Base-by-base conservation (phyloP, 257 asterid species). In the Haberlea rhodopensis region DNA sequence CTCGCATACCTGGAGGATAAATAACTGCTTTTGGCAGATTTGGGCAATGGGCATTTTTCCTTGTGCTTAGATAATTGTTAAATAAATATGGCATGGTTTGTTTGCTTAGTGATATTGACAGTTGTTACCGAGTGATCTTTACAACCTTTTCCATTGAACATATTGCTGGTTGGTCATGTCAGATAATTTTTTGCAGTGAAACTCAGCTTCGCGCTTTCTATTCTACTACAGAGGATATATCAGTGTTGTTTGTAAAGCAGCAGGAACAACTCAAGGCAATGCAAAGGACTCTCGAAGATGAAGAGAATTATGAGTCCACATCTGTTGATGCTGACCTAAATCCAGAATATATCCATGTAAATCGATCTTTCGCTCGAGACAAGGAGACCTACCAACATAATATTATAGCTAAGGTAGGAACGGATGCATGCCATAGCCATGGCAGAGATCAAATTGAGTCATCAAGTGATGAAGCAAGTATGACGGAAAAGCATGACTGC, bases 161-260 rank as follows among this genome's bases (percentile, higher is more conserved):
- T 52, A 23, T 59, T 70, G 61, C 54, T 63, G 57, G 43, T 32
- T 34, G 45, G 15, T 69, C 28, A 73, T 58, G 28, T 23, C 26
- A 18, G 18, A 23, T 63, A 62, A 37, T 74, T 62, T 59, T 67
- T 37, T 83, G 85, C 86, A 90, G 97, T 58, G 99, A 94, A 77
- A 87, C 97, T 29, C 99, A 94, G 80, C 97, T 94, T 57, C 95
- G 97, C 52, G 81, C 99, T 65, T 94, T 94, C 82, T 94, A 94
- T 77, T 90, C 99, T 16, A 90, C 97, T 10, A 90, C 99, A 0
- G 99, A 94, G 86, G 97, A 87, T 82, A 94, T 94, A 71, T 85
- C 90, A 5, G 73, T 61, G 70, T 70, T 90, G 69, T 90, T 84
- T 77, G 86, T 79, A 49, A 94, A 84, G 82, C 99, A 88, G 80